Percentiles rank a stretch among this genome's conserved stretches.
Conservation (phyloP, 805 yeast species). For the Hanseniaspora mollemarum region DNA sequence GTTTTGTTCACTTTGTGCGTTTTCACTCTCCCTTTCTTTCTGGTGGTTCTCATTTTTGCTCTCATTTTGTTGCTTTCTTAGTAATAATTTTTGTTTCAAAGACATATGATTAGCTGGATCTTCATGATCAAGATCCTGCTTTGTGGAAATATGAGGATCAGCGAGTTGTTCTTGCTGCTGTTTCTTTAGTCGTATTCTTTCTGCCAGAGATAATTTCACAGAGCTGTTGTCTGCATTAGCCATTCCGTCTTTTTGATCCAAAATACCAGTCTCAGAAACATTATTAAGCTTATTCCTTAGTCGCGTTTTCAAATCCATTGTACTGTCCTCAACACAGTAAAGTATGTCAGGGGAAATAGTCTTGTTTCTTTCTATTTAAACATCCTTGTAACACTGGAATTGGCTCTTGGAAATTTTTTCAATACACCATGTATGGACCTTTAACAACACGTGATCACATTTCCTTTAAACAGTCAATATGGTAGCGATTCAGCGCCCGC, state of each 20-base stretch:
- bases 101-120: neutral
- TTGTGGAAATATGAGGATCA: neutral
- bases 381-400: no score
- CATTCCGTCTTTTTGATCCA: no score
- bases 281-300: neutral
- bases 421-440: no score
- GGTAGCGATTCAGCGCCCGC: no score
- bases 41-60: neutral
- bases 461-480: no score
- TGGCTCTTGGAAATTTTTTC: no score
- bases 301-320: neutral
- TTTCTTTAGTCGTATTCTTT: conserved; percentile 13
- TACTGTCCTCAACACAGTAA: no score
- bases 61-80: neutral
- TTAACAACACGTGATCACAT: no score
- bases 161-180: neutral
- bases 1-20: neutral
- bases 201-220: conserved; percentile 7
- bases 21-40: neutral
- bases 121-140: neutral
- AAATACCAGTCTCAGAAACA: neutral
- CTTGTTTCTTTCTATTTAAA: no score
- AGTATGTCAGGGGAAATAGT: no score
- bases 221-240: neutral
- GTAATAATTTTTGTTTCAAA: neutral